Evolutionary conservation across 805 yeast genomes (phyloP), one percentile per base, ranked within the genome.

Genomic region (Pichia occidentalis): DNA sequence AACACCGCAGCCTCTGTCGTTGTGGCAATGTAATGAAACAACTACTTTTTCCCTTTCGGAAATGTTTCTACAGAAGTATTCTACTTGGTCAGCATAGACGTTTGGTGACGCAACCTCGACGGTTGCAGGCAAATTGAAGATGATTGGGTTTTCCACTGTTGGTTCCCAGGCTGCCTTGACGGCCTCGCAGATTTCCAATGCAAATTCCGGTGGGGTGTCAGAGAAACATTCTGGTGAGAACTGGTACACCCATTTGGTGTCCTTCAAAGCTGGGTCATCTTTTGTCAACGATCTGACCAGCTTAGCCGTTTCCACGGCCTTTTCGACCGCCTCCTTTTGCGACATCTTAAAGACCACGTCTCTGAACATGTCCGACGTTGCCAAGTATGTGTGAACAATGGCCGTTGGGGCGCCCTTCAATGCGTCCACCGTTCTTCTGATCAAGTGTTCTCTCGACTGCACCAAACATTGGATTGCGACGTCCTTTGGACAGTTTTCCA

Each of bases 1-100:
- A 39, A 81, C 87, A 54, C 85, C 87, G 57, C 85, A 80, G 16
- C 90, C 90, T 61, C 90, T 71, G 57, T 81, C 90, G 52, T 81
- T 81, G 61, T 81, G 90, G 45, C 83, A 73, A 54, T 81, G 90
- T 12, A 80, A 70, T 17, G 87, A 80, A 42, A 81, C 73, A 44
- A 77, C 64, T 29, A 80, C 74, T 51, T 77, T 80, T 53, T 80
- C 86, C 59, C 88, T 72, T 54, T 81, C 85, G 36, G 75, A 56
- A 38, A 81, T 80, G 53, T 80, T 70, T 36, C 68, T 75, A 46
- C 77, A 70, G 60, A 81, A 81, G 52, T 79, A 81, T 60, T 81
- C 90, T 47, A 81, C 74, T 63, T 81, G 87, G 61, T 81, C 90
- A 37, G 90, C 90, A 50, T 81, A 81, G 30, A 77, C 70, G 59